Evolutionary conservation across 345 rosid genomes (phyloP), one percentile per base, ranked within the genome.

Genomic region (Tarenaya hassleriana): DNA sequence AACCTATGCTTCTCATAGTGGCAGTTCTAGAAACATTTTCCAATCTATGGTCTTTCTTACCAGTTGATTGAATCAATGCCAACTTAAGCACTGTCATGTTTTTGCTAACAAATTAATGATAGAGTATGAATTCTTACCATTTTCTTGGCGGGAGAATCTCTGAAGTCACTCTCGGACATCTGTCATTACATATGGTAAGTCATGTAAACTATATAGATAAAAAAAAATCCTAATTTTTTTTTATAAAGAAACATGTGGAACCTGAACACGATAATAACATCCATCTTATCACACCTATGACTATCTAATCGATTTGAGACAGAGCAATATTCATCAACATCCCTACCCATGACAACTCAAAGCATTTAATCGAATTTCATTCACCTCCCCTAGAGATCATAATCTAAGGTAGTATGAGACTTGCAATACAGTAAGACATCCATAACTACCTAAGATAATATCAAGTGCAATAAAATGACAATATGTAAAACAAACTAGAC

Each of bases 91-190:
- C 2, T 2, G 2, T 2, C 29, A 24, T 24, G 29, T 24, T 24
- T 24, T 24, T 24, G 5, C 3, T 5, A 24, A 24, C 11, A 16
- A 52, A 14, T 10, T 33, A 10, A 10, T 13, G 16, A 64, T 17
- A 24, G 38, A 57, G 62, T 18, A 44, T 47, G 13, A 16, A 18
- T 7, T 13, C 62, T 72, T 76, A 84, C 98, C 88, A 84, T 62
- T 75, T 72, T 84, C 68, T 91, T 91, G 43, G 61, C 65, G 24
- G 89, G 78, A 31, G 81, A 70, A 44, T 55, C 64, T 32, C 70
- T 70, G 46, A 27, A 16, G 14, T 66, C 72, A 42, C 58, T 70
- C 55, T 68, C 73, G 12, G 68, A 46, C 37, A 49, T 71, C 94
- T 89, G 87, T 54, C 55, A 68, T 34, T 41, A 17, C 18, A 67